Evolutionary conservation across 257 asterid genomes (phyloP).

Genomic region (Cynanchum wilfordii): DNA sequence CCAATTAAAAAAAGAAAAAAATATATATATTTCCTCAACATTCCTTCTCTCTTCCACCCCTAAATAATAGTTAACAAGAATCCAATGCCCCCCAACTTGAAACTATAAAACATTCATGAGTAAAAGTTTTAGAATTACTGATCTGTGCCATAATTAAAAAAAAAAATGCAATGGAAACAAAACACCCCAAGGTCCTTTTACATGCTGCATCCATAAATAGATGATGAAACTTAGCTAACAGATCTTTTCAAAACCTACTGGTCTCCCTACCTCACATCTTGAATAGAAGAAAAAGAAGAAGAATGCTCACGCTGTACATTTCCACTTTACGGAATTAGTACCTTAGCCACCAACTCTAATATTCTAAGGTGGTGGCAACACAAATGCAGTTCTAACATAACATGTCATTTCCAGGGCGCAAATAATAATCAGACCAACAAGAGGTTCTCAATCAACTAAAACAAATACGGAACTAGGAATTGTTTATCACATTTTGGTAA

Average conservation of each 20-base stretch:
- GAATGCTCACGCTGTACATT: not conserved
- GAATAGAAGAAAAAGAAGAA: not conserved
- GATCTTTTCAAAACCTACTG: not conserved
- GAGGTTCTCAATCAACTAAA: not conserved
- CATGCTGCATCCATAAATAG: not conserved
- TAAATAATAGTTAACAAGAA: not conserved
- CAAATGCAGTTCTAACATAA: not conserved
- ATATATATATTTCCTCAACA: not conserved
- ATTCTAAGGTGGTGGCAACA: not conserved
- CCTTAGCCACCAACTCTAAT: not conserved
- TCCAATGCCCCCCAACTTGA: not conserved
- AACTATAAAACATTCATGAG: not conserved
- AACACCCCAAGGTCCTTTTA: not conserved
- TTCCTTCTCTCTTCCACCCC: not conserved
- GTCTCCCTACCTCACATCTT: not conserved
- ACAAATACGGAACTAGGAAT: not conserved
- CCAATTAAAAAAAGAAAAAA: not conserved
- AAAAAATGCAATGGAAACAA: not conserved
- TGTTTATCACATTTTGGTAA: not conserved
- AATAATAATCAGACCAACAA: not conserved
- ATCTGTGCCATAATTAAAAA: not conserved
- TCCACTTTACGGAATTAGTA: not conserved
- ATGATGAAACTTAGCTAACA: not conserved
- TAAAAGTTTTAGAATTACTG: not conserved
- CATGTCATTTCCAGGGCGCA: not conserved